Base-by-base conservation (phyloP, 148 eudicot genomes). In the Silene conica region DNA sequence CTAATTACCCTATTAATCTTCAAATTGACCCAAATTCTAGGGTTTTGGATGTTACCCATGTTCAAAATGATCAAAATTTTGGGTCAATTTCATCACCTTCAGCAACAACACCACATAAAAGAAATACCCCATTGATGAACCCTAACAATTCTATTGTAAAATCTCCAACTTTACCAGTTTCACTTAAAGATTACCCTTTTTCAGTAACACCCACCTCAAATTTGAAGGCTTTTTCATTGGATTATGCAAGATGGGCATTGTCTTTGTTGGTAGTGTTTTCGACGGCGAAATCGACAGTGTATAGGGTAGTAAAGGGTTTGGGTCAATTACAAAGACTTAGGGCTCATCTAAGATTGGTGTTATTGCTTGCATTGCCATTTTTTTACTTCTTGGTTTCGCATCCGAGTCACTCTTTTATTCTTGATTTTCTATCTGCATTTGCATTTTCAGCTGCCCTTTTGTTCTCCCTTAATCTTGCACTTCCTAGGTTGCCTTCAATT, bases 371-470 rank as follows among this genome's bases (percentile, higher is more conserved):
- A 16, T 78, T 88, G 10, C 96, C 96, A 0, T 86, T 93, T 54
- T 93, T 93, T 67, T 93, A 89, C 80, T 90, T 93, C 70, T 63
- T 90, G 68, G 91, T 93, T 1, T 90, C 98, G 2, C 93, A 90
- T 38, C 98, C 98, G 4, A 87, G 89, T 76, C 84, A 76, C 64
- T 90, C 96, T 1, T 85, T 93, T 56, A 18, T 89, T 56, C 92
- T 93, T 28, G 98, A 93, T 84, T 93, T 93, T 78, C 80, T 93
- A 13, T 87, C 94, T 16, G 98, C 98, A 16, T 87, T 90, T 38
- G 96, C 94, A 6, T 93, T 93, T 78, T 93, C 98, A 0, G 90
- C 96, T 57, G 94, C 96, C 50, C 88, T 93, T 3, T 79, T 93
- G 3, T 82, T 93, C 69, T 93, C 98, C 1, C 90, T 93, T n/a